A percentile compares a stretch with the other conserved stretches of the same genome.
Conservation (phyloP, 1,139 yeast genomes). For the Kodamaea suecica region DNA sequence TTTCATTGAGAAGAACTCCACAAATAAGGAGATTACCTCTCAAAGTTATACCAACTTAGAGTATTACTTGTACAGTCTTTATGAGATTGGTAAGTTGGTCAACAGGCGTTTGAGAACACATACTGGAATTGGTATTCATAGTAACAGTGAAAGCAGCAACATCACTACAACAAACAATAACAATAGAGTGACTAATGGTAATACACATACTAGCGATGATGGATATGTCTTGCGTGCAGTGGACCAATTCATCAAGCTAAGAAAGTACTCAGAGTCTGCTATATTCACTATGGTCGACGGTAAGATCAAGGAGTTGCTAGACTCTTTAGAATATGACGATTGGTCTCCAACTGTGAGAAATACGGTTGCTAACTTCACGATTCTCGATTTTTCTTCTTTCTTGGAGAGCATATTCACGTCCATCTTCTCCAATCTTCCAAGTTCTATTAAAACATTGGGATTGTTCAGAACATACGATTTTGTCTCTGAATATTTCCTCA, state of each 20-base stretch:
- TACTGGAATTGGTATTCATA: slow-evolving; percentile 49
- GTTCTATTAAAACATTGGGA: slow-evolving; percentile 71
- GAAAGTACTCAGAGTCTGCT: slow-evolving; percentile 75
- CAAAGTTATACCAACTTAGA: slow-evolving; percentile 88
- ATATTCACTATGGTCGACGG: slow-evolving; percentile 78
- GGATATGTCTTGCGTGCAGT: slow-evolving; percentile 42
- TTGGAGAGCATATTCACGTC: slow-evolving; percentile 83
- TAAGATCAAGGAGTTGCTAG: slow-evolving; percentile 76
- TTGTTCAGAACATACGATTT: slow-evolving; percentile 85
- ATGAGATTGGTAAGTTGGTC: slow-evolving; percentile 51
- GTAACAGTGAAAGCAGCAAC: slow-evolving; percentile 16
- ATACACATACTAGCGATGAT: slow-evolving; percentile 20
- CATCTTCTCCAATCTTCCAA: slow-evolving; percentile 81
- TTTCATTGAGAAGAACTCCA: slow-evolving; percentile 56
- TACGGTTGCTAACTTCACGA: slow-evolving; percentile 66
- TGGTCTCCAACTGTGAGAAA: slow-evolving; percentile 46
- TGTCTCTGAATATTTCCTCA: slow-evolving; percentile 68
- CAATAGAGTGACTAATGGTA: background rate
- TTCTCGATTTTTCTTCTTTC: slow-evolving; percentile 84
- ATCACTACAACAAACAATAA: background rate
- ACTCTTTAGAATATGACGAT: slow-evolving; percentile 86
- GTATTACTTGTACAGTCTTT: slow-evolving; percentile 65
- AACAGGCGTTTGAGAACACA: slow-evolving; percentile 45
- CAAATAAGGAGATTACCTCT: slow-evolving; percentile 85
- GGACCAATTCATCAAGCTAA: slow-evolving; percentile 54